A percentile compares a stretch with the other conserved stretches of the same genome.
These are phyloP conservation scores for Coniochaeta pulveracea DNA, from an alignment of 2,329 filamentous ascomycete species.

Conservation along the genomic window DNA sequence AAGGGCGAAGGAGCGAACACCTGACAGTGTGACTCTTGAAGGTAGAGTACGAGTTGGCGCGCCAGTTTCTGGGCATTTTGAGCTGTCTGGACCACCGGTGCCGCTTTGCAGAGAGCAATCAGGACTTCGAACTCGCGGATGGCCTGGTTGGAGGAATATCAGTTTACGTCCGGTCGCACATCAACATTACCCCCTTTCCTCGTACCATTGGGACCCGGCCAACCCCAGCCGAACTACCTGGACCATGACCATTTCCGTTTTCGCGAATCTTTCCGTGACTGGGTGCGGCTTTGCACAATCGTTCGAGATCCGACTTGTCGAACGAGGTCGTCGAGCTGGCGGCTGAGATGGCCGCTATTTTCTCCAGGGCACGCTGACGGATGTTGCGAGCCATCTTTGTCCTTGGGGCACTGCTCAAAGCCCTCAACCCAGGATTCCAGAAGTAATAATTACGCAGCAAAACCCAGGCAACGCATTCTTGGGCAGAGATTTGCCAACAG, in stretches of 20 bases:
- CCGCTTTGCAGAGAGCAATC: slow-evolving; percentile 82
- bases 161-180: slow-evolving; percentile 2
- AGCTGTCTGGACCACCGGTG: slow-evolving; percentile 57
- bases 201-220: slow-evolving; percentile 51
- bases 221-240: slow-evolving; percentile 27
- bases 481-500: no score
- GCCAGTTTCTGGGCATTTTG: slow-evolving; percentile 69
- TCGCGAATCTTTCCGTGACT: slow-evolving; percentile 31
- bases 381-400: slow-evolving; percentile 40
- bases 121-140: slow-evolving; percentile 87
- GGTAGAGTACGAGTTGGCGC: slow-evolving; percentile 71
- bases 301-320: slow-evolving; percentile 52
- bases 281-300: slow-evolving; percentile 47
- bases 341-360: slow-evolving; percentile 53
- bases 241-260: slow-evolving; percentile 34
- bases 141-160: slow-evolving; percentile 37
- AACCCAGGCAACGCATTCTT: no score
- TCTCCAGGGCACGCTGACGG: slow-evolving; percentile 51
- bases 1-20: slow-evolving; percentile 69
- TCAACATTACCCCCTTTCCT: neutral
- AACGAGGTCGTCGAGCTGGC: slow-evolving; percentile 39
- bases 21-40: slow-evolving; percentile 75
- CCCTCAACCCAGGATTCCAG: no score
- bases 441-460: no score
- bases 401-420: no score